Base-by-base conservation (phyloP, 768 basidiomycete species). In the Serendipita sp. region DNA sequence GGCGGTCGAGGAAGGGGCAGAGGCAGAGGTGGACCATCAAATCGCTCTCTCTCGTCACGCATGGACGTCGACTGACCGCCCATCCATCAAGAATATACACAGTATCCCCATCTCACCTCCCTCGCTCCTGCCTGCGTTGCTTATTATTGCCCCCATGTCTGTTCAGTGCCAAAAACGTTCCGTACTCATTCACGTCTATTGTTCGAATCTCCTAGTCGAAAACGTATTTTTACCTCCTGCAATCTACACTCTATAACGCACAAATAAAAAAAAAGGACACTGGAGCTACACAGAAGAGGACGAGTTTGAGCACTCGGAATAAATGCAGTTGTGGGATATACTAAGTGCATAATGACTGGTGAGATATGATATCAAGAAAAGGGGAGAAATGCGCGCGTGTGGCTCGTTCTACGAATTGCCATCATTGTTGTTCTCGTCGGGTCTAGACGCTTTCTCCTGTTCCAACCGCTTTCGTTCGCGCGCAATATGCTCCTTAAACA, bases 1-100 rank as follows among this genome's bases (percentile, higher is more conserved):
- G 64, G 71, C 22, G 72, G 78, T 28, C 68, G 74, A 24, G 72
- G 75, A 34, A 38, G 34, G 14, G 62, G 70, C 3, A 30, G 63
- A 20, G 73, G 76, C 3, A 66, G 73, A 28, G 70, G 76, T 20
- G 70, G 78, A 30, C 38, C 17, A 17, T 14, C 34, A 7, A 24
- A 9, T 58, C 53, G 53, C 53, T 58, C 53, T n/a, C 30, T 58
- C 9, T 58, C 53, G 11, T 7, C 17, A n/a, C 22, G 53, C 9
- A 58, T 58, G 53, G 22, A 28, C 9, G 22, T 58, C 20, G 53
- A 58, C 31, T 58, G 30, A 58, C n/a, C 45, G 26, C 26, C 20
- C 5, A n/a, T 48, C 7, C 42, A 11, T 20, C 11, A 20, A 42
- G 11, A 20, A 42, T 42, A 20, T 42, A 42, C 42, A 20, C 42